phyloP scores from a whole-genome alignment of 108 stramenopile genomes.

The Pseudonitzschia multistriata region DNA sequence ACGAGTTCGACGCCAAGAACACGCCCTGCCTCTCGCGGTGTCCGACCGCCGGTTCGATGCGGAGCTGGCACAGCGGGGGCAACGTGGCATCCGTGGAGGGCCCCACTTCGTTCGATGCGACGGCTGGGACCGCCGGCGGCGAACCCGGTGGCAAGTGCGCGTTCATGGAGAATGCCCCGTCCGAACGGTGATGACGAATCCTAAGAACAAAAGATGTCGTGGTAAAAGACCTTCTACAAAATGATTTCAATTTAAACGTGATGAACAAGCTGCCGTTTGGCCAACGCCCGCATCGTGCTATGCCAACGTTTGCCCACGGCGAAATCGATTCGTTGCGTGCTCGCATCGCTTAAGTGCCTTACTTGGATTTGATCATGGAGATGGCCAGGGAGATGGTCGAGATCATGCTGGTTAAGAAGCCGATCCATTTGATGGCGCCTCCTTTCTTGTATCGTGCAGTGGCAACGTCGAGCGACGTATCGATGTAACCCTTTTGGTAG shows the following conservation, averaged over 20 bases:
- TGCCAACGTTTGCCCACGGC: too few relatives aligned
- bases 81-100: neutral
- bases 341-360: too few relatives aligned
- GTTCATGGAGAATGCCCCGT: neutral
- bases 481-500: conserved; percentile 66
- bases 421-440: conserved; percentile 58
- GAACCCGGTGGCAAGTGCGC: conserved; percentile 8
- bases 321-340: too few relatives aligned
- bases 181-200: neutral
- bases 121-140: neutral
- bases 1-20: conserved; percentile 59
- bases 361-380: conserved; percentile 20
- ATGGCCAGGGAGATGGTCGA: conserved; percentile 21
- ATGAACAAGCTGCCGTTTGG: too few relatives aligned
- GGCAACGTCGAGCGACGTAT: conserved; percentile 63
- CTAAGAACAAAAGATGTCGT: too few relatives aligned
- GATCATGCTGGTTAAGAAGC: conserved; percentile 39
- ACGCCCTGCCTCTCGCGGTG: conserved; percentile 79
- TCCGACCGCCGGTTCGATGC: conserved; percentile 65
- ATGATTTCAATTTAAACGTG: too few relatives aligned
- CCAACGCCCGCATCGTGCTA: too few relatives aligned
- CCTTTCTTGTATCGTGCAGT: conserved; percentile 72
- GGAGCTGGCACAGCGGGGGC: conserved; percentile 49
- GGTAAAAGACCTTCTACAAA: too few relatives aligned
- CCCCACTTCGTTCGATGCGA: too few relatives aligned